These are phyloP conservation scores for Penicillium sp. DNA, from an alignment of 2,329 filamentous ascomycete species.

Conservation along the genomic window DNA sequence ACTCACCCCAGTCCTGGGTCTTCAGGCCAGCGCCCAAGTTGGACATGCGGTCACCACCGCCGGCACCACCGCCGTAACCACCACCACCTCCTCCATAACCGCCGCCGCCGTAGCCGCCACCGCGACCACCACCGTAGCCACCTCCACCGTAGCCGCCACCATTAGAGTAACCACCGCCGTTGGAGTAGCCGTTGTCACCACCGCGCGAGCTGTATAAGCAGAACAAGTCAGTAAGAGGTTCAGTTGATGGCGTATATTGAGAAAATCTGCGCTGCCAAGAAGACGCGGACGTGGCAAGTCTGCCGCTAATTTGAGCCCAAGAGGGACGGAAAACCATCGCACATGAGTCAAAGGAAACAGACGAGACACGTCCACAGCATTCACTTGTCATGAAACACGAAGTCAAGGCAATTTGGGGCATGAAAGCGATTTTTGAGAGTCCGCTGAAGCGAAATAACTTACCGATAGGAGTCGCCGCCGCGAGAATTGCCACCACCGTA, in stretches of 20 bases:
- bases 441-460: constrained; percentile 22
- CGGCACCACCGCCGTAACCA: constrained; percentile 55
- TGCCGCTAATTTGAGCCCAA: not conserved
- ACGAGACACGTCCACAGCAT: not conserved
- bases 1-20: constrained; percentile 84
- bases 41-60: constrained; percentile 90
- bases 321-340: not conserved
- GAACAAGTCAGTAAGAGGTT: constrained; percentile 13
- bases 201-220: constrained; percentile 32
- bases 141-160: constrained; percentile 37
- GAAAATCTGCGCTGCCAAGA: not conserved
- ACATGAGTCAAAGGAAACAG: not conserved
- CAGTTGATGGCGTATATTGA: not conserved
- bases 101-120: constrained; percentile 35
- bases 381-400: not conserved
- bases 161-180: constrained; percentile 50
- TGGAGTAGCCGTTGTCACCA: constrained; percentile 52
- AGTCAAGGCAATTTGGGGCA: not conserved
- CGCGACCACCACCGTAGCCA: constrained; percentile 30
- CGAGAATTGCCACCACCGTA: constrained; percentile 59
- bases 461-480: constrained; percentile 57
- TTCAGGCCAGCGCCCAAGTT: constrained; percentile 85
- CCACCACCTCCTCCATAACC: constrained; percentile 35
- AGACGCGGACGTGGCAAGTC: not conserved
- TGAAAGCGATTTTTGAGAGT: not conserved